These are phyloP conservation scores for Cytospora piceae DNA, from an alignment of 2,329 filamentous ascomycete genomes.

Conservation along the genomic window DNA sequence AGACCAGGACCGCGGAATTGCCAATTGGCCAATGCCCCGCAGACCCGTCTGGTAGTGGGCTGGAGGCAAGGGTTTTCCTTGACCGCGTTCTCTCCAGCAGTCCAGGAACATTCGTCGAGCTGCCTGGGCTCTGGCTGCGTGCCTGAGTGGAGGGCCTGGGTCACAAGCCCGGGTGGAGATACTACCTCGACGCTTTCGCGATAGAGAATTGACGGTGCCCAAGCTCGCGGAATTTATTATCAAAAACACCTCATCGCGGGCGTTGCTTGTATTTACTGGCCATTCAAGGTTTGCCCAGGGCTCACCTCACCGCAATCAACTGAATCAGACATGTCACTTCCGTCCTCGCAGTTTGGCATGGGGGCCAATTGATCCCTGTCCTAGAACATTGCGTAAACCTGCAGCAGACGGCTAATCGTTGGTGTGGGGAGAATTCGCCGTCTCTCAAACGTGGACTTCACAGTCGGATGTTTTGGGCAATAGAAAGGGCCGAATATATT, in stretches of 20 bases:
- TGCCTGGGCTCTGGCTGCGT: slow-evolving; percentile 10
- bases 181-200: slow-evolving; percentile 15
- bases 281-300: slow-evolving; percentile 3
- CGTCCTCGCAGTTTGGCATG: neutral
- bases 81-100: slow-evolving; percentile 4
- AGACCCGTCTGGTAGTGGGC: slow-evolving; percentile 13
- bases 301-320: slow-evolving; percentile 20
- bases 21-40: slow-evolving; percentile 29
- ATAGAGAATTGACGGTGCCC: slow-evolving; percentile 5
- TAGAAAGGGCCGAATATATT: slow-evolving; percentile 4
- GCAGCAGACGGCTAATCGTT: neutral
- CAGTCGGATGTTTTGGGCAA: neutral
- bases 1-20: slow-evolving; percentile 30
- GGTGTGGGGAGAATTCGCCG: neutral
- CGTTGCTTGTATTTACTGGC: neutral
- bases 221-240: slow-evolving; percentile 6
- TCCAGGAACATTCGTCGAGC: slow-evolving; percentile 1
- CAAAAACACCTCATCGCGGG: neutral
- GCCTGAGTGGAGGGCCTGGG: neutral
- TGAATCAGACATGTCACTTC: slow-evolving; percentile 8
- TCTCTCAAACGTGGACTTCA: neutral
- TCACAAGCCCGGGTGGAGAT: slow-evolving; percentile 6
- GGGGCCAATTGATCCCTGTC: slow-evolving; percentile 19
- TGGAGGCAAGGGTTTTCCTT: slow-evolving; percentile 6
- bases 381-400: slow-evolving; percentile 21